Conservation (phyloP, 2,329 filamentous ascomycete genomes). For the Apiospora kogelbergensis region DNA sequence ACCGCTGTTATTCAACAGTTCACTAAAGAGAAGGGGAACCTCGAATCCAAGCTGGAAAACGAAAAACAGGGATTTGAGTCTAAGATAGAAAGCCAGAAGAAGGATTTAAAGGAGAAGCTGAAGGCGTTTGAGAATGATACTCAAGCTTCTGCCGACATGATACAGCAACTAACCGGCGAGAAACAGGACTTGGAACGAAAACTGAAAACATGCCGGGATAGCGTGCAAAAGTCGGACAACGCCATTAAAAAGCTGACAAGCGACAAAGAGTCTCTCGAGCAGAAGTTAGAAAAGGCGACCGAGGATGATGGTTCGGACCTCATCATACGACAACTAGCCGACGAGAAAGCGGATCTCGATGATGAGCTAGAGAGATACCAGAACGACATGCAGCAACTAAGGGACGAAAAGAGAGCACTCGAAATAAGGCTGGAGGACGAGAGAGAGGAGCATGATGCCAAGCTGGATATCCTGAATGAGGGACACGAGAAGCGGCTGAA, state of each 20-base stretch:
- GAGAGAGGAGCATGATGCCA: neutral
- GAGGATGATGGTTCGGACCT: neutral
- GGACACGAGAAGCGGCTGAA: neutral
- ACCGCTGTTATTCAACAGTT: neutral
- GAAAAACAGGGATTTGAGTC: neutral
- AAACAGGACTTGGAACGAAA: neutral
- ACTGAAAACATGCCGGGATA: neutral
- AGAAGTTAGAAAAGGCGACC: neutral
- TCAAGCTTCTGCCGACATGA: neutral
- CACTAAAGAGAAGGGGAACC: neutral
- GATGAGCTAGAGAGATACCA: neutral
- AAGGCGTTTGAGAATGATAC: neutral
- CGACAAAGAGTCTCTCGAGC: neutral
- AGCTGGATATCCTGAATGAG: neutral
- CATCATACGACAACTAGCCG: constrained; percentile 1
- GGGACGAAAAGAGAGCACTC: neutral
- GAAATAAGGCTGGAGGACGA: neutral
- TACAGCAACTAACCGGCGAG: neutral
- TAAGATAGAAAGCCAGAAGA: neutral
- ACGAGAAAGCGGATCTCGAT: neutral
- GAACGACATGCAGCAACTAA: neutral
- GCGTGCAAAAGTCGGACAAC: neutral
- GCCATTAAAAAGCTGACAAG: neutral
- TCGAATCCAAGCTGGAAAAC: neutral
- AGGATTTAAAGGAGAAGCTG: neutral